A percentile compares a stretch with the other conserved stretches of the same genome.
Evolutionary conservation across 805 yeast species (phyloP).

Genomic region (Candida mattraensis): DNA sequence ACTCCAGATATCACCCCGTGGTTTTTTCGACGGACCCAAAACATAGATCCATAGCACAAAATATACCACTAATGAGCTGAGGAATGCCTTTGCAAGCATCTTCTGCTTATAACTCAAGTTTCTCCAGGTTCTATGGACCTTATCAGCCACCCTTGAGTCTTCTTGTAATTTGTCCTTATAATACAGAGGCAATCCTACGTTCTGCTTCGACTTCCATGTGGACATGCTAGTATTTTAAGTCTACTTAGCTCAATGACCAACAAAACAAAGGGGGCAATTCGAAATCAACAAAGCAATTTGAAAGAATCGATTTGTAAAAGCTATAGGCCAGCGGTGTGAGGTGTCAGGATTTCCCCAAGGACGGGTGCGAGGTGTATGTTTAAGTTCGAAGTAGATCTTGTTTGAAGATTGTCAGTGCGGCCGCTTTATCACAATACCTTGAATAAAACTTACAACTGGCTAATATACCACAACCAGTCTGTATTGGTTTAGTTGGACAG

Average conservation of each 20-base stretch:
- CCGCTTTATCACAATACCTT: too few species aligned
- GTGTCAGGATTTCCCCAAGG: too few species aligned
- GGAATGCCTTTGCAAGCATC: conserved; percentile 46
- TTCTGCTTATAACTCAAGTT: conserved; percentile 22
- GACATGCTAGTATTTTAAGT: conserved; percentile 14
- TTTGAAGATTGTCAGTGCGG: too few species aligned
- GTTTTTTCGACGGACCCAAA: conserved; percentile 13
- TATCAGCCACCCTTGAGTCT: conserved; percentile 18
- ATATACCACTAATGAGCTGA: conserved; percentile 42
- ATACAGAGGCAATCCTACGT: conserved; percentile 45
- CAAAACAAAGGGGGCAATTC: conserved; percentile 2
- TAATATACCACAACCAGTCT: too few species aligned
- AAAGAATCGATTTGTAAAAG: too few species aligned
- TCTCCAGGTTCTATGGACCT: conserved; percentile 16
- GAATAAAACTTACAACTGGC: too few species aligned
- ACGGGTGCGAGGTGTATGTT: too few species aligned
- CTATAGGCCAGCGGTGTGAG: too few species aligned
- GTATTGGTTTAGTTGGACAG: too few species aligned
- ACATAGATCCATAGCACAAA: conserved; percentile 35
- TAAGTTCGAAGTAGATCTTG: too few species aligned
- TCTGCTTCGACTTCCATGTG: conserved; percentile 26
- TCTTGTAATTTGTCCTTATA: conserved; percentile 48
- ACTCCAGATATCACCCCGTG: conserved; percentile 39
- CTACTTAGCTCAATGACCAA: too few species aligned
- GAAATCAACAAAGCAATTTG: conserved; percentile 1